Evolutionary conservation across 805 yeast genomes (phyloP), one percentile per base, ranked within the genome.

Genomic region (Candida railenensis): DNA sequence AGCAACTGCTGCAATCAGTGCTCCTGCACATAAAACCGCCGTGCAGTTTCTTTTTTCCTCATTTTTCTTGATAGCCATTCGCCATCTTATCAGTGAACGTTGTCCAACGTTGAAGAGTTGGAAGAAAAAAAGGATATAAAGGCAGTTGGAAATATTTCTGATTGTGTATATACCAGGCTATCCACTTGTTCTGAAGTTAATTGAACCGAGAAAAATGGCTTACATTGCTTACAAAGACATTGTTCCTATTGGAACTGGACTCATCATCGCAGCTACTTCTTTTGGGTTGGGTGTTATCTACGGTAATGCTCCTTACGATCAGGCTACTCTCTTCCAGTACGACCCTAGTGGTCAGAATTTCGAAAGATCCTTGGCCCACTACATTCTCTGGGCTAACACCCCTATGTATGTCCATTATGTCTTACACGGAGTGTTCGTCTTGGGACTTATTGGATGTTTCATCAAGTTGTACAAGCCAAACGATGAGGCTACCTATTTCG

Each of bases 401-500:
- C 91, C 96, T 22, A 64, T 46, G 47, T 67, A 67, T 40, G 71
- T 87, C 21, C 77, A 82, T 54, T 79, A 82, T 55, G 76, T 78
- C 18, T 71, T 89, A 56, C 95, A 88, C 55, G 67, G 59, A 28
- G 80, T 87, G 43, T 63, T 82, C 37, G 74, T 61, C 1, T 43
- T 90, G 22, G 97, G 96, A 2, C 73, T 89, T 46, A 38, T 80
- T 41, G 96, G 96, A 4, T 72, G 83, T 47, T 73, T 85, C 53
- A 77, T 87, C 61, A 89, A 89, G 72, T 76, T 92, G 47, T 89
- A 85, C 72, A 86, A 85, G 68, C 97, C 98, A n/a, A 63, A 79
- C 40, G 92, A 86, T 44, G 95, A 92, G 42, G 77, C 87, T 57
- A 84, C 86, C 64, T 78, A 85, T 62, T 92, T 94, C 62, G 99